Conservation (phyloP, 768 basidiomycete species). For the Paxillus rubicundulus region DNA sequence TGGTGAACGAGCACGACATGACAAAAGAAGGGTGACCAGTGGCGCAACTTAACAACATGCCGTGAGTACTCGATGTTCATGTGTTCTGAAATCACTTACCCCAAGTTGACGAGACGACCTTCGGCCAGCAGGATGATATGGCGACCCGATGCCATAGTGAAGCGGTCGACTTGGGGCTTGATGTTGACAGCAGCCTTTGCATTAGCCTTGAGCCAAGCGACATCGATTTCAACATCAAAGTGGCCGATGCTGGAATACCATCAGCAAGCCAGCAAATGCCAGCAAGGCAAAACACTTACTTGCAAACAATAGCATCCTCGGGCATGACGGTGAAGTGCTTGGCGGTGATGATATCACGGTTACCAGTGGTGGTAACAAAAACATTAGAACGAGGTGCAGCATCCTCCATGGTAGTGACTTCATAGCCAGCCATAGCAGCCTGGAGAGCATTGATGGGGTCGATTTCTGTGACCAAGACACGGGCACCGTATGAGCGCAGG, state of each 20-base stretch:
- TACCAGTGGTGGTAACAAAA: conserved; percentile 98
- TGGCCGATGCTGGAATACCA: conserved; percentile 64
- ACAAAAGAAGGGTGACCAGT: conserved; percentile 99
- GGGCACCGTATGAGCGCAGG: conserved; percentile 94
- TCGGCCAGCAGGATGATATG: conserved; percentile 98
- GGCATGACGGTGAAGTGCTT: conserved; percentile 93
- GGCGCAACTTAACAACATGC: conserved; percentile 60
- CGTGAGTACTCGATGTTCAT: conserved; percentile 3
- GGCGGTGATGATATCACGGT: conserved; percentile 93
- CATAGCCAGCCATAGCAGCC: conserved; percentile 99
- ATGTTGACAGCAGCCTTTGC: conserved; percentile 82
- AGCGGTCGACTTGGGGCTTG: conserved; percentile 99
- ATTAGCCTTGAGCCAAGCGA: conserved; percentile 96
- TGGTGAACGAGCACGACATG: conserved; percentile 99
- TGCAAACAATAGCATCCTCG: conserved; percentile 98
- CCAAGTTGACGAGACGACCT: conserved; percentile 98
- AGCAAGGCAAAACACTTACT: conserved; percentile 51
- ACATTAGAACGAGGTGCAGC: conserved; percentile 86
- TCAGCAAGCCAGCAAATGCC: conserved; percentile 7
- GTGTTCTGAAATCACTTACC: conserved; percentile 43
- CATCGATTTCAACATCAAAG: conserved; percentile 91
- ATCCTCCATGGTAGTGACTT: conserved; percentile 98
- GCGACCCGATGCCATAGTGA: conserved; percentile 86
- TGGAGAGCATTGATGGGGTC: conserved; percentile 99
- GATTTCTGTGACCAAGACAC: conserved; percentile 95